Percentiles rank a stretch among this genome's conserved stretches.
These are phyloP conservation scores for Tetratostichococcus sp. DNA, from an alignment of 139 green algal species.

Conservation along the genomic window DNA sequence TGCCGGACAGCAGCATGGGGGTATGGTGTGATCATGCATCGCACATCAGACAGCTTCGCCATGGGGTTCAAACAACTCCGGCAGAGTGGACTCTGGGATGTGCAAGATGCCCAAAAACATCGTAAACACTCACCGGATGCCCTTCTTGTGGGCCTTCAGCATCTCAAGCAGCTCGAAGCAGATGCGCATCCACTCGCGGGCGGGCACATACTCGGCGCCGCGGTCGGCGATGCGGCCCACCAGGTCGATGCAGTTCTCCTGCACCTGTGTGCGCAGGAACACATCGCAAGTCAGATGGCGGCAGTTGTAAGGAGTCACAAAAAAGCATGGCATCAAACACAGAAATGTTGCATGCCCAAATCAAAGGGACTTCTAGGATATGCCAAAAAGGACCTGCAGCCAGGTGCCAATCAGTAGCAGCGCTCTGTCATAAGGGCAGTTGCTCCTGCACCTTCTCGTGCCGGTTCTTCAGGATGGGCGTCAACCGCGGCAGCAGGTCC, in stretches of 20 bases:
- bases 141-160: slow-evolving; percentile 97
- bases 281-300: too few species aligned
- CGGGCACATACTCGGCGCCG: slow-evolving; percentile 93
- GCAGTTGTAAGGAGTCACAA: too few species aligned
- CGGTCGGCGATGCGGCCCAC: slow-evolving; percentile 96
- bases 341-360: too few species aligned
- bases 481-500: slow-evolving; percentile 96
- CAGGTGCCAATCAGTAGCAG: too few species aligned
- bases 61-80: too few species aligned
- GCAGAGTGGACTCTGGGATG: background rate
- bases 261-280: slow-evolving; percentile 49
- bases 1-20: too few species aligned
- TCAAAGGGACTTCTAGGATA: too few species aligned
- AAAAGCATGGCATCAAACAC: too few species aligned
- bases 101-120: background rate
- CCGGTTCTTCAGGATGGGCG: slow-evolving; percentile 97
- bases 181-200: slow-evolving; percentile 99
- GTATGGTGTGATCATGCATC: too few species aligned
- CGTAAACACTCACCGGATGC: slow-evolving; percentile 56
- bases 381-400: too few species aligned
- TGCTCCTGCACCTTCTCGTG: slow-evolving; percentile 27
- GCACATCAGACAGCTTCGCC: too few species aligned
- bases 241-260: slow-evolving; percentile 98
- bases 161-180: slow-evolving; percentile 99
- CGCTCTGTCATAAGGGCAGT: too few species aligned